Evolutionary conservation across 1,284 basidiomycete genomes (phyloP).

Genomic region (Hemileia vastatrix): DNA sequence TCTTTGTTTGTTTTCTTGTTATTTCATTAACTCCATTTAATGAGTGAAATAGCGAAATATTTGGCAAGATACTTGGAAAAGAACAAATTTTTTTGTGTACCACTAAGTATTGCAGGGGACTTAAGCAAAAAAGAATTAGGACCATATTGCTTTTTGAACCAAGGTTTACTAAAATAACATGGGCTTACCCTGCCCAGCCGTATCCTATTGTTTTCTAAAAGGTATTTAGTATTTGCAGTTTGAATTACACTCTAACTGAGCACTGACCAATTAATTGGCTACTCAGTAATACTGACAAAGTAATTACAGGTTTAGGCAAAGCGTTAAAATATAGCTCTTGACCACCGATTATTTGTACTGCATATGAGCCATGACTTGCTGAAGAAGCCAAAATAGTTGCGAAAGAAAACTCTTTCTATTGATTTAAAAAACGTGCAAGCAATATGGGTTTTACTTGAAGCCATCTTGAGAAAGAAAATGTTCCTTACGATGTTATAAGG

Average conservation of each 20-base stretch:
- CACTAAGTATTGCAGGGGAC: neutral
- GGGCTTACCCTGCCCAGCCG: constrained; percentile 5
- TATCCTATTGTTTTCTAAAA: too few relatives aligned
- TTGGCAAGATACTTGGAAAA: constrained; percentile 15
- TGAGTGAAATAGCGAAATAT: constrained; percentile 11
- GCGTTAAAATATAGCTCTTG: constrained; percentile 13
- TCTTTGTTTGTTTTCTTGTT: constrained; percentile 3
- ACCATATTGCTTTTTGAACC: too few relatives aligned
- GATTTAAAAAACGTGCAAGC: too few relatives aligned
- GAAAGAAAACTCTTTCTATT: constrained; percentile 19
- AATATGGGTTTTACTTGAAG: too few relatives aligned
- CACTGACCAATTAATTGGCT: constrained; percentile 20
- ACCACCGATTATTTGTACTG: constrained; percentile 15
- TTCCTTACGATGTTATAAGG: too few relatives aligned
- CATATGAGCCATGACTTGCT: constrained; percentile 6
- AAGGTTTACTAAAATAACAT: too few relatives aligned
- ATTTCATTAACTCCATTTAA: constrained; percentile 1
- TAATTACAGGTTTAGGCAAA: neutral
- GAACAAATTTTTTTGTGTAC: neutral
- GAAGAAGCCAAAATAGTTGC: constrained; percentile 15
- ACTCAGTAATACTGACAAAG: constrained; percentile 13
- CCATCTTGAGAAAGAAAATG: too few relatives aligned
- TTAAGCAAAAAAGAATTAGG: too few relatives aligned
- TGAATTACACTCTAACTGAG: too few relatives aligned
- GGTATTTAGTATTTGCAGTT: too few relatives aligned